Evolutionary conservation across 805 yeast genomes (phyloP).

Genomic region (Wickerhamomyces hampshirensis): DNA sequence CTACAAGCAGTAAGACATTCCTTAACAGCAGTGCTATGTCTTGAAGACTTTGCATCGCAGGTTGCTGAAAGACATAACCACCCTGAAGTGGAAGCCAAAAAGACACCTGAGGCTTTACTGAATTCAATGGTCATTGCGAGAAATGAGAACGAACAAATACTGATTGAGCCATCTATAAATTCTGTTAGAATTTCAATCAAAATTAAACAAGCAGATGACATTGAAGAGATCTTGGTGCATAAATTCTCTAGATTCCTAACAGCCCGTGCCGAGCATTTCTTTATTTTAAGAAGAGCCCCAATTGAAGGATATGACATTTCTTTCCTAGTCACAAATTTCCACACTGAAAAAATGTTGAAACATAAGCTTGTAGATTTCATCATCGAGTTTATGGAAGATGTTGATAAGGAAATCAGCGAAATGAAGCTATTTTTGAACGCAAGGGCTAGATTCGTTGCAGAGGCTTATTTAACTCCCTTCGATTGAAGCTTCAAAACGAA

Average conservation of each 20-base stretch:
- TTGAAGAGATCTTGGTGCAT: slow-evolving; percentile 90
- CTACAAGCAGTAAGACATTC: slow-evolving; percentile 90
- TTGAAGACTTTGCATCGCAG: slow-evolving; percentile 93
- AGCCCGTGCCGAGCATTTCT: slow-evolving; percentile 92
- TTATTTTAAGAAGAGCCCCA: slow-evolving; percentile 87
- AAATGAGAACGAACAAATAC: slow-evolving; percentile 87
- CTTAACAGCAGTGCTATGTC: slow-evolving; percentile 86
- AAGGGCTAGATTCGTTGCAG: slow-evolving; percentile 96
- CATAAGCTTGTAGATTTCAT: slow-evolving; percentile 94
- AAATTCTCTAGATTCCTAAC: slow-evolving; percentile 92
- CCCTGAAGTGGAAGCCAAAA: slow-evolving; percentile 89
- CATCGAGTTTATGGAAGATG: slow-evolving; percentile 98
- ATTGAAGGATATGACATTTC: slow-evolving; percentile 90
- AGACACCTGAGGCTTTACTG: slow-evolving; percentile 77
- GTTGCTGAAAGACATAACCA: slow-evolving; percentile 94
- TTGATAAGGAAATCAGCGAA: slow-evolving; percentile 96
- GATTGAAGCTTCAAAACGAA: slow-evolving; percentile 36
- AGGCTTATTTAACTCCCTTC: slow-evolving; percentile 87
- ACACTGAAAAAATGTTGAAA: slow-evolving; percentile 93
- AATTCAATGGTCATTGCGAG: slow-evolving; percentile 89
- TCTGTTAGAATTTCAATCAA: slow-evolving; percentile 86
- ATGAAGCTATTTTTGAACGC: slow-evolving; percentile 97
- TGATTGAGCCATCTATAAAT: slow-evolving; percentile 92
- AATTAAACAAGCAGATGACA: slow-evolving; percentile 97
- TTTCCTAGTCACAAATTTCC: slow-evolving; percentile 87